Conservation (phyloP, 176 grass and related monocot genomes). For the bread wheat (Triticum aestivum) region IWGSC_CS_RefSeq_v2.1 NC_057808.1:568622077-568622576, state of each 20-base stretch:
- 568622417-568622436: not conserved
- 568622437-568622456: not conserved
- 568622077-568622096: too few species aligned
- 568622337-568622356: conserved; percentile 90
- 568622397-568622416: not conserved
- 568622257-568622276: conserved; percentile 55
- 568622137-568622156: too few species aligned
- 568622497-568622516: not conserved
- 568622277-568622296: conserved; percentile 45
- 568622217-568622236: too few species aligned
- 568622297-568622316: conserved; percentile 1
- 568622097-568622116: too few species aligned
- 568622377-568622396: conserved; percentile 89
- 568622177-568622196: too few species aligned
- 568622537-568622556: not conserved
- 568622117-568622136: too few species aligned
- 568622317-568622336: conserved; percentile 61
- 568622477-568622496: not conserved
- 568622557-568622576: not conserved
- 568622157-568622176: too few species aligned
- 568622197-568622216: too few species aligned
- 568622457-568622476: not conserved
- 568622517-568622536: too few species aligned
- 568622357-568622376: conserved; percentile 79
- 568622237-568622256: conserved; percentile 62